Percentiles rank a stretch among this genome's conserved stretches.
Evolutionary conservation across 202 grass and related monocot genomes (phyloP).

Genomic region (Elaeis oleifera): DNA sequence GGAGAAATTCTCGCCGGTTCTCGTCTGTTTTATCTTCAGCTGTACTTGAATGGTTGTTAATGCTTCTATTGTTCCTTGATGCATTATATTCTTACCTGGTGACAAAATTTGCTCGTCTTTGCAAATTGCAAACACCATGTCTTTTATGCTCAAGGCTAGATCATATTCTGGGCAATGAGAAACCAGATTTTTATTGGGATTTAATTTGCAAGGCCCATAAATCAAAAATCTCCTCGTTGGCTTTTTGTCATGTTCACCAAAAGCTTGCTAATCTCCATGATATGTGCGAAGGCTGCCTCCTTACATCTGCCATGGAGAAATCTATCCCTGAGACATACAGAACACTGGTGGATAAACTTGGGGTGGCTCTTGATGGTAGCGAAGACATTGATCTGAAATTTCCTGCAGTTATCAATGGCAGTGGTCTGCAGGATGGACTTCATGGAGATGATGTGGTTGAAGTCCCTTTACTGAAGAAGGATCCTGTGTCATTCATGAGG

Average conservation of each 20-base stretch:
- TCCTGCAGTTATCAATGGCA: neutral
- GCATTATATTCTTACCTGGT: constrained; percentile 48
- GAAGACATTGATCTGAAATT: neutral
- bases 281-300: constrained; percentile 61
- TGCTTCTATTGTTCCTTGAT: constrained; percentile 67
- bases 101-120: constrained; percentile 48
- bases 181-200: constrained; percentile 35
- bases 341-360: constrained; percentile 29
- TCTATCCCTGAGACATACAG: constrained; percentile 31
- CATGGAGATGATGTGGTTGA: constrained; percentile 9
- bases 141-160: constrained; percentile 70
- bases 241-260: constrained; percentile 51
- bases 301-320: constrained; percentile 33
- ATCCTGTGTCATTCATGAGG: constrained; percentile 19
- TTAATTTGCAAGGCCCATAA: constrained; percentile 67
- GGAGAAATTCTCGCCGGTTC: constrained; percentile 27
- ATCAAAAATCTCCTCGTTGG: constrained; percentile 58
- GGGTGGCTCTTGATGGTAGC: neutral
- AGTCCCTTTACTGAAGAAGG: constrained; percentile 19
- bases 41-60: constrained; percentile 68
- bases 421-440: neutral
- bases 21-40: constrained; percentile 47
- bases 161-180: constrained; percentile 43
- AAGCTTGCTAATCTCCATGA: constrained; percentile 47
- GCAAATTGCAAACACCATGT: constrained; percentile 63